Evolutionary conservation across 768 basidiomycete genomes (phyloP).

Genomic region (Mycena belliarum): DNA sequence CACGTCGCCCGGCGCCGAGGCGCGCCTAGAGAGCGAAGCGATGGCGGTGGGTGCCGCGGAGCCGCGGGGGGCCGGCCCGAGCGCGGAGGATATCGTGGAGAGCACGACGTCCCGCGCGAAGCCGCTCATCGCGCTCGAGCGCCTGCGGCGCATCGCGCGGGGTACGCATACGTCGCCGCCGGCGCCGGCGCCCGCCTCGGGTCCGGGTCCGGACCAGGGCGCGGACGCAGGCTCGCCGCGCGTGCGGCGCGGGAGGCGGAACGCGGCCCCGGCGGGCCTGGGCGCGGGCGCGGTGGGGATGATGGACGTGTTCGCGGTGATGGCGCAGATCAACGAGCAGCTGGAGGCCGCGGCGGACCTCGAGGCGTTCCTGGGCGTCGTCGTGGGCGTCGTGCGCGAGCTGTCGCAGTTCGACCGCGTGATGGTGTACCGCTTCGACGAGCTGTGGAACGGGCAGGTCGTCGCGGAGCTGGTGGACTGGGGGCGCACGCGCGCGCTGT

Average conservation of each 20-base stretch:
- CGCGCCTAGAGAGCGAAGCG: too few species aligned
- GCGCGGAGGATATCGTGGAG: slow-evolving; percentile 61
- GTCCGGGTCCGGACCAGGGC: too few species aligned
- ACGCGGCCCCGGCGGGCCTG: too few species aligned
- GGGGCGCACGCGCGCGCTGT: slow-evolving; percentile 71
- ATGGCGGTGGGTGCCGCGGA: too few species aligned
- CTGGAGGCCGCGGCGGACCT: slow-evolving; percentile 65
- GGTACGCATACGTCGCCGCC: not conserved
- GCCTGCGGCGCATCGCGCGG: slow-evolving; percentile 53
- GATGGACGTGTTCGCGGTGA: slow-evolving; percentile 80
- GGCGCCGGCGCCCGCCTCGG: not conserved
- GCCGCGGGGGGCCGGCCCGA: slow-evolving; percentile 47
- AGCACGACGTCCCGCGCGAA: slow-evolving; percentile 69
- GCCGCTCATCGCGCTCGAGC: slow-evolving; percentile 70
- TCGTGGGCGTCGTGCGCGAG: slow-evolving; percentile 72
- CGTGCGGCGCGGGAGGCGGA: slow-evolving; percentile 18
- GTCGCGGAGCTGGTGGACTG: slow-evolving; percentile 82
- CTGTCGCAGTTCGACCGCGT: slow-evolving; percentile 82
- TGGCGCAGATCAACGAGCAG: slow-evolving; percentile 82
- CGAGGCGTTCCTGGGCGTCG: slow-evolving; percentile 68
- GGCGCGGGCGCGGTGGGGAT: slow-evolving; percentile 52
- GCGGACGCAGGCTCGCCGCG: too few species aligned
- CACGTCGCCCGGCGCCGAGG: not conserved
- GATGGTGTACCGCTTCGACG: slow-evolving; percentile 82
- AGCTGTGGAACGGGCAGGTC: slow-evolving; percentile 75